Evolutionary conservation across 1,284 basidiomycete species (phyloP).

Genomic region (Gymnopus androsaceus): DNA sequence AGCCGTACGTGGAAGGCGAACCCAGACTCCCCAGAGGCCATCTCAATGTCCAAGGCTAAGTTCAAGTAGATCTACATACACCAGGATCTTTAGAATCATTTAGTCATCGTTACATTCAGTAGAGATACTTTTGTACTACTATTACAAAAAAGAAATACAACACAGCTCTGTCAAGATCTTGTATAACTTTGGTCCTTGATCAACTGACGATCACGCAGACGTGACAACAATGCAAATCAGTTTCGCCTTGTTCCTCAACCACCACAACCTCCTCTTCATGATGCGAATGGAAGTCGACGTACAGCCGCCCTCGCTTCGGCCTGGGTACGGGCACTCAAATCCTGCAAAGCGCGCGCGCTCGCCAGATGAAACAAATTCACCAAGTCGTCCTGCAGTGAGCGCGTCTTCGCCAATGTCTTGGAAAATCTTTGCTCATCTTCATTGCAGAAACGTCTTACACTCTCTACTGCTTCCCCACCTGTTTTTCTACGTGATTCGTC

Average conservation of each 20-base stretch:
- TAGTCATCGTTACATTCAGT: background rate
- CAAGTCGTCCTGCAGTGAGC: conserved; percentile 54
- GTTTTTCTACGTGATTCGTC: conserved; percentile 21
- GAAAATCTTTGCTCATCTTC: conserved; percentile 6
- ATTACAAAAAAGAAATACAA: too few species aligned
- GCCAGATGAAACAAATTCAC: conserved; percentile 43
- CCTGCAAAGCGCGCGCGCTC: conserved; percentile 59
- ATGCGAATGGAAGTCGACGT: conserved; percentile 55
- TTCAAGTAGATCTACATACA: background rate
- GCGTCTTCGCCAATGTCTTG: background rate
- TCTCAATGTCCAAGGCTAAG: conserved; percentile 49
- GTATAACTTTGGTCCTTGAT: too few species aligned
- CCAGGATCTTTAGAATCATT: background rate
- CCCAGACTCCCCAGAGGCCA: conserved; percentile 64
- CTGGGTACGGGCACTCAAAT: conserved; percentile 36
- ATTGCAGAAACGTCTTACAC: conserved; percentile 56
- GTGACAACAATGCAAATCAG: background rate
- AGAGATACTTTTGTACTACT: too few species aligned
- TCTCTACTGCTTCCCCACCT: conserved; percentile 33
- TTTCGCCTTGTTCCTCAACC: background rate
- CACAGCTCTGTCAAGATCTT: too few species aligned
- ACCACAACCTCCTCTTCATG: conserved; percentile 21
- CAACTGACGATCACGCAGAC: too few species aligned
- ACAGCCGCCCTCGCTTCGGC: conserved; percentile 36
- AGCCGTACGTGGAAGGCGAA: conserved; percentile 64